A percentile compares a stretch with the other conserved stretches of the same genome.
Evolutionary conservation across 2,329 filamentous ascomycete genomes (phyloP).

Genomic region (Monosporascus cannonballus): DNA sequence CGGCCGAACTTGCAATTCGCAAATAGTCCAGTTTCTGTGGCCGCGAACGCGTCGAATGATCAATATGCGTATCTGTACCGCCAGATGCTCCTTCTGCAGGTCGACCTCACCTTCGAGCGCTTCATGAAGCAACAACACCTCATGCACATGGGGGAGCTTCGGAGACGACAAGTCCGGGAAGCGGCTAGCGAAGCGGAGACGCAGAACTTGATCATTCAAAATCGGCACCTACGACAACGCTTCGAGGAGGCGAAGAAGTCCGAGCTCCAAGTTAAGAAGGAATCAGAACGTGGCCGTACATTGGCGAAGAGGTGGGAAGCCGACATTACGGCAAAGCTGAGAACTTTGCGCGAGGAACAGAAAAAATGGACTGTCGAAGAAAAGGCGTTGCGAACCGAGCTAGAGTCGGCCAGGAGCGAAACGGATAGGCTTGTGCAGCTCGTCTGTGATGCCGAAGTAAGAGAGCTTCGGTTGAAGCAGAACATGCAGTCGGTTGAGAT

Average conservation of each 20-base stretch:
- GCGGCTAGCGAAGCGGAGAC: slow-evolving; percentile 76
- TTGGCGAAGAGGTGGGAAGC: slow-evolving; percentile 74
- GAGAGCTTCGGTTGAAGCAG: slow-evolving; percentile 58
- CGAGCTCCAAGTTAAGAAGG: slow-evolving; percentile 64
- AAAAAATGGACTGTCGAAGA: slow-evolving; percentile 57
- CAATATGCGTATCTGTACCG: slow-evolving; percentile 54
- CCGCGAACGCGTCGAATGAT: slow-evolving; percentile 9
- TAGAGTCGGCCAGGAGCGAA: slow-evolving; percentile 53
- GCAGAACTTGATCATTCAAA: slow-evolving; percentile 72
- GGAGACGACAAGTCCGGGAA: slow-evolving; percentile 67
- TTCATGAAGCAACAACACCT: slow-evolving; percentile 82
- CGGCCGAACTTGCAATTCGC: slow-evolving; percentile 22
- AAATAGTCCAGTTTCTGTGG: slow-evolving; percentile 21
- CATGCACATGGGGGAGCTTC: slow-evolving; percentile 72
- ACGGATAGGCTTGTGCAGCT: slow-evolving; percentile 58
- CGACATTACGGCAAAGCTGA: slow-evolving; percentile 61
- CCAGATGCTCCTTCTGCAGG: slow-evolving; percentile 69
- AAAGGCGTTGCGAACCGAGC: slow-evolving; percentile 48
- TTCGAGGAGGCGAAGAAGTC: slow-evolving; percentile 67
- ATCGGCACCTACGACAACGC: slow-evolving; percentile 65
- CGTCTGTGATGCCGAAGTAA: slow-evolving; percentile 63
- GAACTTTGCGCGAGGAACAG: slow-evolving; percentile 61
- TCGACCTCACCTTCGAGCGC: slow-evolving; percentile 76
- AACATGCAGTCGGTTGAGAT: slow-evolving; percentile 57
- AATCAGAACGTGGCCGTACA: slow-evolving; percentile 64